These are phyloP conservation scores for Hypoxylon sp. DNA, from an alignment of 2,329 filamentous ascomycete genomes.

Conservation along the genomic window DNA sequence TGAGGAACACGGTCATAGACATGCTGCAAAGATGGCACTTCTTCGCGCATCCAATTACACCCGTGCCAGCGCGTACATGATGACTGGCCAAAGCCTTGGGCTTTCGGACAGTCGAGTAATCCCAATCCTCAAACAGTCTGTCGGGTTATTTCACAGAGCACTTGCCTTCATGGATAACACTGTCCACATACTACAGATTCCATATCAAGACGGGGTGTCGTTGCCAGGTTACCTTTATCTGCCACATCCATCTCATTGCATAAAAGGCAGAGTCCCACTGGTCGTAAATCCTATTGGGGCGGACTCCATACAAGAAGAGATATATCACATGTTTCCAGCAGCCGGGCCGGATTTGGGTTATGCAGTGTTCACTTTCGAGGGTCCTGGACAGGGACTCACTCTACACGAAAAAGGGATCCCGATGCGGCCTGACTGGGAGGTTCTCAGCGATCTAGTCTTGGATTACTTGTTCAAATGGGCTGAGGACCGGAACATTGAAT, in stretches of 20 bases:
- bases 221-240: no score
- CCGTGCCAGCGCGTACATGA: conserved; percentile 50
- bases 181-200: no score
- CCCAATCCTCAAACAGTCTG: no score
- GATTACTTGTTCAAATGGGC: conserved; percentile 38
- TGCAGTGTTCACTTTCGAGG: conserved; percentile 57
- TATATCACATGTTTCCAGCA: conserved; percentile 47
- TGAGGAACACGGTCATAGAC: conserved; percentile 47
- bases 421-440: conserved; percentile 51
- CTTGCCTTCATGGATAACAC: no score
- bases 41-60: conserved; percentile 59
- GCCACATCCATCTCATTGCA: no score
- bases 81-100: no score
- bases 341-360: conserved; percentile 51
- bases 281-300: conserved; percentile 34
- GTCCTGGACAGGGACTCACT: conserved; percentile 55
- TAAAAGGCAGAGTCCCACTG: no score
- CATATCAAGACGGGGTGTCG: no score
- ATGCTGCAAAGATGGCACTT: conserved; percentile 53
- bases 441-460: conserved; percentile 43
- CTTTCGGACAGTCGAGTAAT: no score
- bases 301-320: conserved; percentile 53
- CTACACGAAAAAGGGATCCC: conserved; percentile 41
- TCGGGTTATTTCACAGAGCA: no score
- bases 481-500: conserved; percentile 45